Conservation (phyloP, 164 flowering plant species). For the Magnolia officinalis region DNA sequence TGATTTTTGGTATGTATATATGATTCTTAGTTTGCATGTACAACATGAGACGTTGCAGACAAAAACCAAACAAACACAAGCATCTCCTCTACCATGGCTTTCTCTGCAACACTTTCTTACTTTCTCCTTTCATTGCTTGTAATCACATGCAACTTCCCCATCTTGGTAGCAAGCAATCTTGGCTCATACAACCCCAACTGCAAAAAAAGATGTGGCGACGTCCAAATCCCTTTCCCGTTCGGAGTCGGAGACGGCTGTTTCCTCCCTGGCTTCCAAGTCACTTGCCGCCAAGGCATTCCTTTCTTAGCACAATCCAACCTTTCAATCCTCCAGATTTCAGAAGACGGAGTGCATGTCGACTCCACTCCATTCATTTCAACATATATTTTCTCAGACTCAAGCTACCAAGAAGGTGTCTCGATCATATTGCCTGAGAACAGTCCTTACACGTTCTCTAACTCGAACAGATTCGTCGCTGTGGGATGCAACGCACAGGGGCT, state of each 20-base stretch:
- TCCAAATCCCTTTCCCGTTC: no score
- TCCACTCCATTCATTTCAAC: background rate
- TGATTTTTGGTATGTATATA: no score
- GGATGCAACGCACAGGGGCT: background rate
- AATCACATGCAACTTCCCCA: no score
- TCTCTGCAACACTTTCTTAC: background rate
- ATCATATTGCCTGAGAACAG: conserved; percentile 2
- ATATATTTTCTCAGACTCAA: no score
- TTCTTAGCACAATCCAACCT: background rate
- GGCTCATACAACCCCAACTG: background rate
- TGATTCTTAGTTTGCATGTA: no score
- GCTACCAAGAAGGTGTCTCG: no score
- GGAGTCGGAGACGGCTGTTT: no score
- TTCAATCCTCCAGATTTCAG: background rate
- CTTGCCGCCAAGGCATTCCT: background rate
- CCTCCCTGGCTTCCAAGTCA: conserved; percentile 5
- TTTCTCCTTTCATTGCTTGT: background rate
- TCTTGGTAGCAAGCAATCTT: no score
- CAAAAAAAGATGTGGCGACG: no score
- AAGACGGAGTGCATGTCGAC: background rate
- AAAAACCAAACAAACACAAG: no score
- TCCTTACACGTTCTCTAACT: background rate
- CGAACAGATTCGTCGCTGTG: background rate
- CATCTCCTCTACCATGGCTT: no score
- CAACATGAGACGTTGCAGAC: background rate